Percentiles rank a stretch among this genome's conserved stretches.
Evolutionary conservation across 2,329 filamentous ascomycete genomes (phyloP).

Genomic region (Elsinoe arachidis): DNA sequence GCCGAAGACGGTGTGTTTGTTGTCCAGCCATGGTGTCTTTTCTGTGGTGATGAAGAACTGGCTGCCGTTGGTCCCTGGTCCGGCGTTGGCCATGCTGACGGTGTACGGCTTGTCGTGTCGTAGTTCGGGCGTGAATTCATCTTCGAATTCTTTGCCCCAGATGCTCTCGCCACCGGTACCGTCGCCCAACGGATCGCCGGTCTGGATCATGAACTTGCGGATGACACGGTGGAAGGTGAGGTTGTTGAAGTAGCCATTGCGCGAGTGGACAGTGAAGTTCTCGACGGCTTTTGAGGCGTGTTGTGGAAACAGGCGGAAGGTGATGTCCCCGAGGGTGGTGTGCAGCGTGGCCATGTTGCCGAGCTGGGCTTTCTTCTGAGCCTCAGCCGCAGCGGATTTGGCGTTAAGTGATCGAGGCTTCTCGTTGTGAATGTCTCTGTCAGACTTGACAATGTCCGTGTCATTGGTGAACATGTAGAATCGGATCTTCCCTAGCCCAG

Average conservation of each 20-base stretch:
- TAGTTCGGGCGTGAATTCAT: slow-evolving; percentile 75
- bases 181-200: slow-evolving; percentile 77
- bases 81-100: slow-evolving; percentile 95
- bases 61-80: slow-evolving; percentile 86
- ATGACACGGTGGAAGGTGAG: slow-evolving; percentile 97
- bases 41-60: slow-evolving; percentile 99
- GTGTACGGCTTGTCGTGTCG: slow-evolving; percentile 96
- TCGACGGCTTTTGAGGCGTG: slow-evolving; percentile 91
- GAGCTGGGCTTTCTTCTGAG: slow-evolving; percentile 58
- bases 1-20: slow-evolving; percentile 94
- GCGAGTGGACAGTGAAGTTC: slow-evolving; percentile 90
- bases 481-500: slow-evolving; percentile 75
- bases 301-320: slow-evolving; percentile 84
- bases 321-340: slow-evolving; percentile 89
- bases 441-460: slow-evolving; percentile 69
- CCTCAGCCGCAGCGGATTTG: slow-evolving; percentile 42
- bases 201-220: slow-evolving; percentile 95
- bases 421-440: slow-evolving; percentile 90
- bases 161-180: slow-evolving; percentile 86
- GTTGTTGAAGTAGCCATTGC: slow-evolving; percentile 90
- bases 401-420: slow-evolving; percentile 59
- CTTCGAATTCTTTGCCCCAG: slow-evolving; percentile 85
- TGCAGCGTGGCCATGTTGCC: slow-evolving; percentile 78
- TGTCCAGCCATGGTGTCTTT: slow-evolving; percentile 92
- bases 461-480: slow-evolving; percentile 99